Base-by-base conservation (phyloP, 1,139 yeast genomes). In the Debaryomyces singareniensis region DNA sequence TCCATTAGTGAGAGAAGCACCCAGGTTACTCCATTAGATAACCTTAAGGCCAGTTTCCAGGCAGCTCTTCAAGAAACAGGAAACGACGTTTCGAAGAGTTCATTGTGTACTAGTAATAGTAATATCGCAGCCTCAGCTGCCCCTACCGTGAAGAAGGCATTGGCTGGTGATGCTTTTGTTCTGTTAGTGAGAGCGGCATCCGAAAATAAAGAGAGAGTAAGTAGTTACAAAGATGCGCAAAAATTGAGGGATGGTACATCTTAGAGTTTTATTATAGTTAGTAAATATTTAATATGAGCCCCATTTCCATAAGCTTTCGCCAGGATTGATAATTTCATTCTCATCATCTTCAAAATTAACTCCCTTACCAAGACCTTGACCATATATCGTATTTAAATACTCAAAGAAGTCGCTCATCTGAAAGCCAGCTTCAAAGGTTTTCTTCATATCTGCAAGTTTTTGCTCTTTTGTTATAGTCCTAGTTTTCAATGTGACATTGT, bases 171-270 rank as follows among this genome's bases (percentile, higher is more conserved):
- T 38, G 75, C 85, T 4, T 81, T 84, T 54, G 81, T 78, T 24
- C 89, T 79, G 47, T 72, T 84, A 37, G 94, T 84, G 2, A 68
- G 65, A 33, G 79, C 91, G 1, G 94, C 89, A 0, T 59, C 74
- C 20, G 65, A 75, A 33, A 78, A 81, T 46, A 78, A 75, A 49
- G 85, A 82, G 10, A 62, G 78, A 29, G 79, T 76, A 0, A 36
- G 55, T 27, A 51, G 49, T 29, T 70, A 52, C 43, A 49, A n/a
- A n/a, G n/a, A n/a, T n/a, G n/a, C n/a, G n/a, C n/a, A n/a, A n/a
- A n/a, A n/a, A n/a, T n/a, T n/a, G n/a, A n/a, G n/a, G n/a, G n/a
- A n/a, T n/a, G n/a, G n/a, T n/a, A n/a, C n/a, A n/a, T n/a, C n/a
- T n/a, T n/a, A n/a, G n/a, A n/a, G n/a, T n/a, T n/a, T n/a, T n/a